Percentiles rank a stretch among this genome's conserved stretches.
Conservation (phyloP, 768 basidiomycete genomes). For the Suillus weaverae region DNA sequence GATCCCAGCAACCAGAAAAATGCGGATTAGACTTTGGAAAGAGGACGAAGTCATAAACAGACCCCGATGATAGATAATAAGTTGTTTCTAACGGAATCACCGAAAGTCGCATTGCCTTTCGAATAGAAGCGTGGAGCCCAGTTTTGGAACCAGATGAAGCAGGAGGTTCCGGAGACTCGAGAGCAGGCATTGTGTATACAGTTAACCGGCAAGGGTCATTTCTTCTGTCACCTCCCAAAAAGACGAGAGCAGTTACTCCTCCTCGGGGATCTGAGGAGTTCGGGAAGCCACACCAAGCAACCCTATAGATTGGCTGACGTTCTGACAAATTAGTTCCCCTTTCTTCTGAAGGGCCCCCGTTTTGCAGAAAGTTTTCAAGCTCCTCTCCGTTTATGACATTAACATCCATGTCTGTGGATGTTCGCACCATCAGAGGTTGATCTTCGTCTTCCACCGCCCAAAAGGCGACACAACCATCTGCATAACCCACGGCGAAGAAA, state of each 20-base stretch:
- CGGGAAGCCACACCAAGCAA: conserved; percentile 80
- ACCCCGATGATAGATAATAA: conserved; percentile 57
- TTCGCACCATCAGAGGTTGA: conserved; percentile 72
- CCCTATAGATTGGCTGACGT: conserved; percentile 82
- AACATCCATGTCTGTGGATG: conserved; percentile 57
- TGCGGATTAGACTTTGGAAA: conserved; percentile 72
- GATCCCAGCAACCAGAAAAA: conserved; percentile 65
- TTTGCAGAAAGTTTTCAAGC: conserved; percentile 40
- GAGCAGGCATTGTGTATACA: conserved; percentile 65
- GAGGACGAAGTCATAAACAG: conserved; percentile 77
- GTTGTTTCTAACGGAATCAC: conserved; percentile 47
- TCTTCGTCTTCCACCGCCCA: conserved; percentile 82
- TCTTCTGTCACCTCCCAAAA: conserved; percentile 73
- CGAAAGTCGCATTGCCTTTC: conserved; percentile 66
- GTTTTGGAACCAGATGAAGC: conserved; percentile 25
- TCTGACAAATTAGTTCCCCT: conserved; percentile 14
- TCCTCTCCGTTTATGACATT: conserved; percentile 50
- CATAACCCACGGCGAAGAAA: conserved; percentile 76
- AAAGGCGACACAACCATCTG: conserved; percentile 81
- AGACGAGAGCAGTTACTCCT: conserved; percentile 69
- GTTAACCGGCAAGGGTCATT: conserved; percentile 62
- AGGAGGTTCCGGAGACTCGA: conserved; percentile 52
- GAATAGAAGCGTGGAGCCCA: conserved; percentile 41
- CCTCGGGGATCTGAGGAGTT: conserved; percentile 64
- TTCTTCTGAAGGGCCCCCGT: conserved; percentile 20